Evolutionary conservation across 2,329 filamentous ascomycete genomes (phyloP).

Genomic region (Exophiala dermatitidis): DNA sequence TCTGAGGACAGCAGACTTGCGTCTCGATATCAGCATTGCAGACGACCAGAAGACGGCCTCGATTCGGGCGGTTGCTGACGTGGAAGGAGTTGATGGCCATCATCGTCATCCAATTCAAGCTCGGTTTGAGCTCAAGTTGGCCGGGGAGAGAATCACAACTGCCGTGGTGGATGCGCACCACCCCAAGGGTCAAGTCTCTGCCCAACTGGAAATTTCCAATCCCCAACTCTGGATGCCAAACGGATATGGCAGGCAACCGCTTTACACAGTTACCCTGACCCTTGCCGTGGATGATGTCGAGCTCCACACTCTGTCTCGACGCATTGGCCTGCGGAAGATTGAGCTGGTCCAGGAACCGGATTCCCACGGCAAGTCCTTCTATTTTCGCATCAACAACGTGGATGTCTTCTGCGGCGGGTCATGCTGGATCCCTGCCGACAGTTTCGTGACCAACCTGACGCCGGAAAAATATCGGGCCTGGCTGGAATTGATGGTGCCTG

Average conservation of each 20-base stretch:
- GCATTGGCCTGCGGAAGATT: slow-evolving; percentile 50
- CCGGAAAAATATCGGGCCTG: slow-evolving; percentile 51
- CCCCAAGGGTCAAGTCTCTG: slow-evolving; percentile 31
- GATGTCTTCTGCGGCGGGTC: slow-evolving; percentile 62
- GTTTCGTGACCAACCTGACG: slow-evolving; percentile 50
- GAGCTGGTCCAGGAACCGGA: slow-evolving; percentile 38
- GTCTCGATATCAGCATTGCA: slow-evolving; percentile 36
- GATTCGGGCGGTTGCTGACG: slow-evolving; percentile 35
- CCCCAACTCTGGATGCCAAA: slow-evolving; percentile 54
- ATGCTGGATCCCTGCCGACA: slow-evolving; percentile 61
- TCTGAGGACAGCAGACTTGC: slow-evolving; percentile 53
- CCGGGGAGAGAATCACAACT: slow-evolving; percentile 34
- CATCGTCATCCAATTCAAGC: slow-evolving; percentile 20
- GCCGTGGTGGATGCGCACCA: slow-evolving; percentile 37
- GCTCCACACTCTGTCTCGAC: slow-evolving; percentile 42
- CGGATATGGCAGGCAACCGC: slow-evolving; percentile 51
- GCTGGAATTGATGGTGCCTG: slow-evolving; percentile 54
- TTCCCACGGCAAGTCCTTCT: slow-evolving; percentile 55
- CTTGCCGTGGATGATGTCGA: slow-evolving; percentile 34
- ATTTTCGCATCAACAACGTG: slow-evolving; percentile 58
- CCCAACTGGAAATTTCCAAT: slow-evolving; percentile 36
- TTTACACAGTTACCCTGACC: slow-evolving; percentile 49
- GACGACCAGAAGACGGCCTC: slow-evolving; percentile 37
- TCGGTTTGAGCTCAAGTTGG: slow-evolving; percentile 32
- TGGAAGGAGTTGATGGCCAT: slow-evolving; percentile 29